These are phyloP conservation scores for Podospora didyma DNA, from an alignment of 495 filamentous ascomycete species.

Conservation along the genomic window DNA sequence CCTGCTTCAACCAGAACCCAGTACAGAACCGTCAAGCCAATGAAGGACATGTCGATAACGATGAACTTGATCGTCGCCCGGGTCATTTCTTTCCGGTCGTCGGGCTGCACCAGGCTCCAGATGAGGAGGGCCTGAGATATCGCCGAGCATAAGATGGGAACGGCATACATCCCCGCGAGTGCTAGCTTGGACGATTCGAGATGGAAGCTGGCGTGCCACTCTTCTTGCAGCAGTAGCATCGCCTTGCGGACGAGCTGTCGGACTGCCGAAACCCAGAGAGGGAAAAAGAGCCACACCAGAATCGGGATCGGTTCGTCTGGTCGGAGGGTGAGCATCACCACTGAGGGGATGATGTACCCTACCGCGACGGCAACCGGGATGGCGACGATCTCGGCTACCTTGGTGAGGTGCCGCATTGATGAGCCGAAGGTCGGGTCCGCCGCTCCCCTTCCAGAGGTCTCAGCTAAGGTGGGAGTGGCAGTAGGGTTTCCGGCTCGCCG, in stretches of 20 bases:
- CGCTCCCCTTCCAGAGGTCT: constrained; percentile 1
- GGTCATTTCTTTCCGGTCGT: constrained; percentile 40
- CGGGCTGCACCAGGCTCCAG: constrained; percentile 23
- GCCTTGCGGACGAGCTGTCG: constrained; percentile 24
- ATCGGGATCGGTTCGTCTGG: constrained; percentile 67
- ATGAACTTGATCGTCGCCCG: constrained; percentile 31
- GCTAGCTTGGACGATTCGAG: constrained; percentile 27
- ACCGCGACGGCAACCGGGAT: constrained; percentile 36
- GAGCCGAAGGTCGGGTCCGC: constrained; percentile 25
- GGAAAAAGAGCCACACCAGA: constrained; percentile 48
- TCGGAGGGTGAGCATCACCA: constrained; percentile 73
- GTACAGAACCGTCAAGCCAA: constrained; percentile 34
- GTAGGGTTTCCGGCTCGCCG: background rate
- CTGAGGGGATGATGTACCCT: constrained; percentile 32
- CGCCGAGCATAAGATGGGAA: constrained; percentile 32
- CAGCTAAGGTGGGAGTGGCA: background rate
- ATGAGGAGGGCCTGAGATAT: constrained; percentile 27
- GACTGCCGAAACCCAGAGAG: constrained; percentile 32
- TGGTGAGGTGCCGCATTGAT: constrained; percentile 29
- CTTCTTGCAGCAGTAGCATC: constrained; percentile 5
- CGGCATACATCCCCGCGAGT: constrained; percentile 27
- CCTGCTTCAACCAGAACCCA: constrained; percentile 40
- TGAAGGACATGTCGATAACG: constrained; percentile 30
- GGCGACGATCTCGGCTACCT: constrained; percentile 30
- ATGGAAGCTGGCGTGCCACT: constrained; percentile 22